Percentiles rank a stretch among this genome's conserved stretches.
phyloP scores from a whole-genome alignment of 768 basidiomycete genomes.

The Amanita rimosa region DNA sequence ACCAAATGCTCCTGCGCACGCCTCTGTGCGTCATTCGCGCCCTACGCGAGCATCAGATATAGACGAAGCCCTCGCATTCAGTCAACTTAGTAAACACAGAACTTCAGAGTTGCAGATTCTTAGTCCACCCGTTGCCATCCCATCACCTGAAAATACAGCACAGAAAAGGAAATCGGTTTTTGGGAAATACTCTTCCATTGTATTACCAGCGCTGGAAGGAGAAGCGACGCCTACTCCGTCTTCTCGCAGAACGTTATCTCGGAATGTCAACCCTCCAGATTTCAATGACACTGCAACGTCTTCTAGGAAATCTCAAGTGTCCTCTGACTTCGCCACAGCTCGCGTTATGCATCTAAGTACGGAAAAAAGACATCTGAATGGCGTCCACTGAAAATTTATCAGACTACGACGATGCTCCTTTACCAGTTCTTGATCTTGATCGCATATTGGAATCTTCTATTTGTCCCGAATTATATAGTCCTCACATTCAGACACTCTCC shows the following conservation, averaged over 20 bases:
- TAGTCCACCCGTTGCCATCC: slow-evolving; percentile 4
- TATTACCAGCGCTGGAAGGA: slow-evolving; percentile 57
- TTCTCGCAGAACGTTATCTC: slow-evolving; percentile 43
- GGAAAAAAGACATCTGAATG: not conserved
- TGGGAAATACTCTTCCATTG: slow-evolving; percentile 52
- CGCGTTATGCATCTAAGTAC: not conserved
- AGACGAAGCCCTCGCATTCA: slow-evolving; percentile 64
- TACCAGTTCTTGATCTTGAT: slow-evolving; percentile 39
- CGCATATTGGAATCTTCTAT: slow-evolving; percentile 24
- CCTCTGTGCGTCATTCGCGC: slow-evolving; percentile 36
- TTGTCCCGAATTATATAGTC: slow-evolving; percentile 13
- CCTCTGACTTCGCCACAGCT: not conserved
- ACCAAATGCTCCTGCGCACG: slow-evolving; percentile 2
- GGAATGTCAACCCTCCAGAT: slow-evolving; percentile 9
- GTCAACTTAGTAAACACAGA: slow-evolving; percentile 12
- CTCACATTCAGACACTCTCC: slow-evolving; percentile 47
- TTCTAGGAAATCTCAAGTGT: not conserved
- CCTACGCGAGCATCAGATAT: slow-evolving; percentile 66
- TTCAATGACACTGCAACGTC: not conserved
- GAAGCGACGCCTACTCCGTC: slow-evolving; percentile 48
- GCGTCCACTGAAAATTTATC: not conserved
- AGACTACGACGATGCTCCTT: slow-evolving; percentile 24
- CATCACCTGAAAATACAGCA: slow-evolving; percentile 17
- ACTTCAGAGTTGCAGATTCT: not conserved
- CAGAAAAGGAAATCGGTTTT: slow-evolving; percentile 60